These are phyloP conservation scores for Podospora comata DNA, from an alignment of 495 filamentous ascomycete genomes.

Conservation along the genomic window DNA sequence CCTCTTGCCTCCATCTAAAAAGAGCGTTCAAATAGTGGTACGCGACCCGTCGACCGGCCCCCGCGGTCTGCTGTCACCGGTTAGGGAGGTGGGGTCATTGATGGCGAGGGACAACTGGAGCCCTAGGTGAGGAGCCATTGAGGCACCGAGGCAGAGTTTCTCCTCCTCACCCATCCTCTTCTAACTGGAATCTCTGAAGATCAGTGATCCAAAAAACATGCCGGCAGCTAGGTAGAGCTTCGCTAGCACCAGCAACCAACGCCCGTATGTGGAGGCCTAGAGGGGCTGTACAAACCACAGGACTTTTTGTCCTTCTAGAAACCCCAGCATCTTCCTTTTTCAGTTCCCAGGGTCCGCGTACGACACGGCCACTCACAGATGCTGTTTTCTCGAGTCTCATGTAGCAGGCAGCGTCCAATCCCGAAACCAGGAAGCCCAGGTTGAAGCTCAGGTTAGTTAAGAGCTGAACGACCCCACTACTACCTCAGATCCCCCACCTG, in stretches of 20 bases:
- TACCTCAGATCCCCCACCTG: neutral
- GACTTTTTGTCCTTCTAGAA: neutral
- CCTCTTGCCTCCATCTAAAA: neutral
- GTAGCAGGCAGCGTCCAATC: neutral
- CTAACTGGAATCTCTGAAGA: no score
- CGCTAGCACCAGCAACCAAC: neutral
- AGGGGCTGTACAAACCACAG: neutral
- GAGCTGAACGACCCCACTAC: neutral
- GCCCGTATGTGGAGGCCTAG: no score
- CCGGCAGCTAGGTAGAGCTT: neutral
- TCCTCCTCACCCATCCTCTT: neutral
- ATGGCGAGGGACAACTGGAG: neutral
- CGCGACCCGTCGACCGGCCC: neutral
- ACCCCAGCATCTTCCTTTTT: neutral
- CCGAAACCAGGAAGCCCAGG: neutral
- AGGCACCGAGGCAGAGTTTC: neutral
- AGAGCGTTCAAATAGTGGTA: neutral
- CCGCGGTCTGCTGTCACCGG: neutral
- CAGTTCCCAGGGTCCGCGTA: neutral
- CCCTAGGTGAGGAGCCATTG: neutral
- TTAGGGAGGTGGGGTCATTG: neutral
- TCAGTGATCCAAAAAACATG: no score
- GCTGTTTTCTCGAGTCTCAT: neutral
- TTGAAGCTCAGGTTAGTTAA: neutral
- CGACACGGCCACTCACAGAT: neutral